Evolutionary conservation across 2,329 filamentous ascomycete genomes (phyloP).

Genomic region (Harringtonia lauricola): DNA sequence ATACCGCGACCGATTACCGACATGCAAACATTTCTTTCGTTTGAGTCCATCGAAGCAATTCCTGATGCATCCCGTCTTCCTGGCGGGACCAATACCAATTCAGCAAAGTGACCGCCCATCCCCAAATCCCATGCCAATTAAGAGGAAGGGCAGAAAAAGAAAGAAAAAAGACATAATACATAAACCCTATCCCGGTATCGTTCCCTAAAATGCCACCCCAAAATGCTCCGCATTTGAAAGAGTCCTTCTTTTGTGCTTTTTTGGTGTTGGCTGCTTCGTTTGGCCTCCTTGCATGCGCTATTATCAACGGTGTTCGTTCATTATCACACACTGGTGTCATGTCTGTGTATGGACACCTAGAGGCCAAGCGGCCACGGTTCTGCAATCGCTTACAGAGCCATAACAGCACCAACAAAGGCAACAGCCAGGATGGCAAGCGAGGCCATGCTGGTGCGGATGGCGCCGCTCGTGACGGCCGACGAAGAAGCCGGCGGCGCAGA

Average conservation of each 20-base stretch:
- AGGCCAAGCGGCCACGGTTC: no score
- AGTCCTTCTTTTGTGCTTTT: not conserved
- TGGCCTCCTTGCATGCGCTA: not conserved
- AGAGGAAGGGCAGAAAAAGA: no score
- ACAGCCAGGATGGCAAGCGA: constrained; percentile 22
- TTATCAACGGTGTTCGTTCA: not conserved
- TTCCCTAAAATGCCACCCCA: not conserved
- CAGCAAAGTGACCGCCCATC: no score
- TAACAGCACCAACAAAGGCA: not conserved
- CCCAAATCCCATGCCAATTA: no score
- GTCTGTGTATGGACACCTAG: no score
- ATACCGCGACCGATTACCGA: no score
- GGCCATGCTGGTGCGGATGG: constrained; percentile 18
- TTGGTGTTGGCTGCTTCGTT: not conserved
- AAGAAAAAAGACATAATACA: not conserved
- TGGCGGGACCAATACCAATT: no score
- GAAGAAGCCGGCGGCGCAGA: constrained; percentile 15
- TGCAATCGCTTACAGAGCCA: constrained; percentile 21
- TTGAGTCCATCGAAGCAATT: no score
- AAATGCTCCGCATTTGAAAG: not conserved
- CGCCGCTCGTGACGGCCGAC: constrained; percentile 16
- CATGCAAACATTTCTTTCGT: no score
- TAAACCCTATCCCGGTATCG: not conserved
- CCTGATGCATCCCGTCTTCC: no score
- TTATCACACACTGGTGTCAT: no score